Percentiles rank a stretch among this genome's conserved stretches.
Evolutionary conservation across 2,329 filamentous ascomycete species (phyloP).

Genomic region (Ascochyta lentis): DNA sequence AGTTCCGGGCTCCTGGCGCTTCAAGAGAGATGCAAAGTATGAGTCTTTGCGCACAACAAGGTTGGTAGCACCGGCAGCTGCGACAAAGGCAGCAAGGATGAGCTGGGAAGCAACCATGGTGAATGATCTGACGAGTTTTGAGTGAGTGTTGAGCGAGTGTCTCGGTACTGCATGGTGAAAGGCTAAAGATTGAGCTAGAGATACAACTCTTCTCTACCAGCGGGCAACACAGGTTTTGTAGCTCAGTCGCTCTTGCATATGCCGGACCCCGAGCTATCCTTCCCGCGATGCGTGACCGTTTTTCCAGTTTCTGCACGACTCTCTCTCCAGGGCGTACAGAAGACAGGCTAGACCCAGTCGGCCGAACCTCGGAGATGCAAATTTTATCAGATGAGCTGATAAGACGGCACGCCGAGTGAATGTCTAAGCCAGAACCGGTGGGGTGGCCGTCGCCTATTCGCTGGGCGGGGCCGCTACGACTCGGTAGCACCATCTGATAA

Average conservation of each 20-base stretch:
- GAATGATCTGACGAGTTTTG: background rate
- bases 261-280: background rate
- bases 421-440: background rate
- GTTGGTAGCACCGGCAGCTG: constrained; percentile 20
- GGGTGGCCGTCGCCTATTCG: constrained; percentile 8
- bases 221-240: constrained; percentile 22
- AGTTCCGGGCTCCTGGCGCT: constrained; percentile 56
- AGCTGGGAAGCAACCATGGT: constrained; percentile 26
- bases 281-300: background rate
- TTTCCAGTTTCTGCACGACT: constrained; percentile 5
- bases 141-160: constrained; percentile 4
- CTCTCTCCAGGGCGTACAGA: background rate
- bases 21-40: constrained; percentile 39
- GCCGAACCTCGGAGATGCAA: constrained; percentile 30
- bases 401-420: constrained; percentile 25
- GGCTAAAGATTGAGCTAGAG: background rate
- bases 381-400: constrained; percentile 39
- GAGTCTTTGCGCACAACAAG: constrained; percentile 18
- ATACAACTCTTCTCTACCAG: background rate
- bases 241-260: constrained; percentile 7
- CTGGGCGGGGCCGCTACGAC: constrained; percentile 11
- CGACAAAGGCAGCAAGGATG: constrained; percentile 20
- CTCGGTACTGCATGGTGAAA: background rate
- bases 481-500: constrained; percentile 40
- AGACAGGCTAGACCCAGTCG: background rate